phyloP scores from a whole-genome alignment of 2,329 filamentous ascomycete species.

The Dothistroma pini region DNA sequence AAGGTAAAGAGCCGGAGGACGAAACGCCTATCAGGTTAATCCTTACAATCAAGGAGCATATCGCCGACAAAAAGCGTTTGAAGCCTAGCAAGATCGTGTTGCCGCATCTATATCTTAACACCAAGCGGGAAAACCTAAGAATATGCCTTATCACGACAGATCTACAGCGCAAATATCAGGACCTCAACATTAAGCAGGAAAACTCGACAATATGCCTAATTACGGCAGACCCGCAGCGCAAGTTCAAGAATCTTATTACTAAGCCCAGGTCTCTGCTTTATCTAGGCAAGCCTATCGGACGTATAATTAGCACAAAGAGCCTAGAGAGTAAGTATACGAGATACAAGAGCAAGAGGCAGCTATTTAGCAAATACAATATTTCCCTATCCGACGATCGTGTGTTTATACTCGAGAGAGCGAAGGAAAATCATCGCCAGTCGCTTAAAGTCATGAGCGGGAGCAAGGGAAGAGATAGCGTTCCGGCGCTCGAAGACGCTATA shows the following conservation, averaged over 20 bases:
- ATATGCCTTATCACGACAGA: slow-evolving; percentile 85
- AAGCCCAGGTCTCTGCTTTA: slow-evolving; percentile 57
- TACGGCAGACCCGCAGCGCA: too few species aligned
- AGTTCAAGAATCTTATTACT: slow-evolving; percentile 82
- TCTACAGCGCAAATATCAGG: slow-evolving; percentile 78
- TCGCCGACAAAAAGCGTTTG: slow-evolving; percentile 69
- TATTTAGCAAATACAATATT: slow-evolving; percentile 81
- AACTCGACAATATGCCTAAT: too few species aligned
- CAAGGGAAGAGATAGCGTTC: too few species aligned
- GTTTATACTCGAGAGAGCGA: too few species aligned
- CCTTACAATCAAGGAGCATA: slow-evolving; percentile 63
- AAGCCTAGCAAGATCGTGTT: slow-evolving; percentile 74
- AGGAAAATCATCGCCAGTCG: too few species aligned
- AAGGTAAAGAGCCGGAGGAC: slow-evolving; percentile 44
- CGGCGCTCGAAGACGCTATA: too few species aligned
- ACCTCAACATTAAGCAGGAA: too few species aligned
- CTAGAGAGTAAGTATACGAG: slow-evolving; percentile 85
- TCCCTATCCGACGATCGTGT: slow-evolving; percentile 93
- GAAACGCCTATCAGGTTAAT: slow-evolving; percentile 58
- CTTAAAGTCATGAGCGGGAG: too few species aligned
- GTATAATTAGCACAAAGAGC: slow-evolving; percentile 76
- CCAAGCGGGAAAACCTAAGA: slow-evolving; percentile 43
- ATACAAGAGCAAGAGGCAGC: slow-evolving; percentile 81
- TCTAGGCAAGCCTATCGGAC: slow-evolving; percentile 46
- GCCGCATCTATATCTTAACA: slow-evolving; percentile 58